Conservation (phyloP, 306 rosid genomes). For the Prunus kanzakura region DNA sequence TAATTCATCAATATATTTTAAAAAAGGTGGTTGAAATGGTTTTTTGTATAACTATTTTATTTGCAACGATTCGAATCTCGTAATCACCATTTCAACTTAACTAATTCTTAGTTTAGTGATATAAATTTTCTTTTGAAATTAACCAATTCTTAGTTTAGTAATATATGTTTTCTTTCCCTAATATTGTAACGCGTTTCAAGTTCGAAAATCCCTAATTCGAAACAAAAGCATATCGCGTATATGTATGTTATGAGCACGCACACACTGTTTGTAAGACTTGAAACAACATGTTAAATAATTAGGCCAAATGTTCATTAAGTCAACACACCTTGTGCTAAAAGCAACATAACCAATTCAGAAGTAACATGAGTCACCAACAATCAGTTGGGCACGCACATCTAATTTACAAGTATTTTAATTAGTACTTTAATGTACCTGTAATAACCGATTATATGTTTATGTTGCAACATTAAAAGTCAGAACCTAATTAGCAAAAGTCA, state of each 20-base stretch:
- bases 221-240: background rate
- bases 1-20: background rate
- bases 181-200: no score
- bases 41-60: background rate
- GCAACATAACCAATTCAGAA: no score
- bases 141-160: no score
- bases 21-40: background rate
- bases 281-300: background rate
- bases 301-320: background rate
- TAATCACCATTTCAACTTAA: background rate
- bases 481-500: background rate
- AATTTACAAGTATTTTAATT: background rate
- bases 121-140: background rate
- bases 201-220: no score
- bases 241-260: background rate
- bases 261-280: background rate
- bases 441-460: background rate
- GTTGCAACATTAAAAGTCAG: background rate
- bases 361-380: background rate
- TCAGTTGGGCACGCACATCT: background rate
- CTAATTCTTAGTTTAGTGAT: no score
- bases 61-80: background rate
- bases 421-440: background rate
- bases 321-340: background rate
- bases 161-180: no score